Conservation (phyloP, 2,329 filamentous ascomycete genomes). For the Periconia digitata region DNA sequence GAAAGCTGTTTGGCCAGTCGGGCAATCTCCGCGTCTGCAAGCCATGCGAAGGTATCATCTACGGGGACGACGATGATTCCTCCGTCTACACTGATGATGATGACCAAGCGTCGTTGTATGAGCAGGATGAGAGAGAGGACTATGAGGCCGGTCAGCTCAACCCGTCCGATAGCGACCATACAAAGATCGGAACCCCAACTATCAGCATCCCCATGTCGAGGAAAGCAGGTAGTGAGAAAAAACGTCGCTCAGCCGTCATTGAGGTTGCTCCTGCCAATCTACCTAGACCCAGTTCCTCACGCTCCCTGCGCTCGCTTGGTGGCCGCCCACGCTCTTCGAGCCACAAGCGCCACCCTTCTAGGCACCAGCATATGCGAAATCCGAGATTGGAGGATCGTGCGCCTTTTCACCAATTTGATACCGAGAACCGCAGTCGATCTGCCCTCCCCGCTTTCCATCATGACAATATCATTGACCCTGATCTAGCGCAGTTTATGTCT, state of each 20-base stretch:
- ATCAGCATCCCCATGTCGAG: constrained; percentile 68
- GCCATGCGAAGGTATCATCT: constrained; percentile 87
- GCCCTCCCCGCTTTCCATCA: constrained; percentile 91
- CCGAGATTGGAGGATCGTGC: constrained; percentile 82
- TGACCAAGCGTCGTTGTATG: constrained; percentile 61
- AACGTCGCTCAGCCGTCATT: constrained; percentile 82
- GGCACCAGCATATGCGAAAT: constrained; percentile 77
- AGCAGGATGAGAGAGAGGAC: constrained; percentile 32
- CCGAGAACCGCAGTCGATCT: constrained; percentile 67
- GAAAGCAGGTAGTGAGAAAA: constrained; percentile 71
- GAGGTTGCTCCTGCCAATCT: constrained; percentile 79
- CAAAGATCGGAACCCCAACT: constrained; percentile 56
- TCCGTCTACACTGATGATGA: constrained; percentile 88
- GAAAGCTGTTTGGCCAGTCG: constrained; percentile 81
- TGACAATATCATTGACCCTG: constrained; percentile 97
- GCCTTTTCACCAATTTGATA: constrained; percentile 77
- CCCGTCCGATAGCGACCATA: constrained; percentile 40
- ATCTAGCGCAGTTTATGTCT: constrained; percentile 92
- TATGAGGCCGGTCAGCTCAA: constrained; percentile 27
- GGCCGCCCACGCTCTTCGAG: constrained; percentile 72
- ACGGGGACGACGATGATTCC: constrained; percentile 84
- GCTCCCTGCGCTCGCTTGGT: constrained; percentile 76
- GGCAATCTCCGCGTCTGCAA: constrained; percentile 88
- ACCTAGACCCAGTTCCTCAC: constrained; percentile 88
- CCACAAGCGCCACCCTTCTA: constrained; percentile 86